Conservation (phyloP, 1,284 basidiomycete genomes). For the Irpex rosettiformis region DNA sequence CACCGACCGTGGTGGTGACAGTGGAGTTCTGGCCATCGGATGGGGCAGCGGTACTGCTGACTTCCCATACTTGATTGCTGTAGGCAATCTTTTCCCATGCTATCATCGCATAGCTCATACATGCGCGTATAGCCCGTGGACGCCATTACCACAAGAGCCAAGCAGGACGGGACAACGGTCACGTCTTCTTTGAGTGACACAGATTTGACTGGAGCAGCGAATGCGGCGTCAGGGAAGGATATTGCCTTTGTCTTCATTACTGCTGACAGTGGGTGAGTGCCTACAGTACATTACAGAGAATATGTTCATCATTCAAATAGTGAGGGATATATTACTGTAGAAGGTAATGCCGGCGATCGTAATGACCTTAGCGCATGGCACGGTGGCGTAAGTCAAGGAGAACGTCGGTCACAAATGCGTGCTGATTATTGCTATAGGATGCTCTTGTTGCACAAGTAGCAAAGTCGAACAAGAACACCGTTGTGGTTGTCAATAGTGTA, state of each 20-base stretch:
- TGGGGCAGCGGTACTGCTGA: slow-evolving; percentile 50
- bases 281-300: not conserved
- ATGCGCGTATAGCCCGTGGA: slow-evolving; percentile 39
- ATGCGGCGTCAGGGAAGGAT: slow-evolving; percentile 23
- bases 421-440: slow-evolving; percentile 60
- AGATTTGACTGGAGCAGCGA: slow-evolving; percentile 43
- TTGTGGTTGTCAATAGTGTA: slow-evolving; percentile 53
- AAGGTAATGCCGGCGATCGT: slow-evolving; percentile 63
- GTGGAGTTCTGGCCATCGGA: slow-evolving; percentile 48
- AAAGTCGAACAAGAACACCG: slow-evolving; percentile 42
- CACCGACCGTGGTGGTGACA: slow-evolving; percentile 23
- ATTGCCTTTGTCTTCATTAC: slow-evolving; percentile 50
- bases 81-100: slow-evolving; percentile 31
- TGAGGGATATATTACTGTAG: slow-evolving; percentile 57
- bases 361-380: slow-evolving; percentile 72
- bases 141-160: slow-evolving; percentile 40
- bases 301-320: slow-evolving; percentile 16
- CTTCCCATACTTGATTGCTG: slow-evolving; percentile 30
- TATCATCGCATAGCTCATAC: not conserved
- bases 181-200: slow-evolving; percentile 56
- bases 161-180: slow-evolving; percentile 40
- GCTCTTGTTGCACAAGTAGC: slow-evolving; percentile 31
- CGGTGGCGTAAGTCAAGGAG: slow-evolving; percentile 45
- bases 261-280: slow-evolving; percentile 33
- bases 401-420: slow-evolving; percentile 63